These are phyloP conservation scores for Astragalus membranaceus DNA, from an alignment of 306 rosid genomes.

Conservation along the genomic window DNA sequence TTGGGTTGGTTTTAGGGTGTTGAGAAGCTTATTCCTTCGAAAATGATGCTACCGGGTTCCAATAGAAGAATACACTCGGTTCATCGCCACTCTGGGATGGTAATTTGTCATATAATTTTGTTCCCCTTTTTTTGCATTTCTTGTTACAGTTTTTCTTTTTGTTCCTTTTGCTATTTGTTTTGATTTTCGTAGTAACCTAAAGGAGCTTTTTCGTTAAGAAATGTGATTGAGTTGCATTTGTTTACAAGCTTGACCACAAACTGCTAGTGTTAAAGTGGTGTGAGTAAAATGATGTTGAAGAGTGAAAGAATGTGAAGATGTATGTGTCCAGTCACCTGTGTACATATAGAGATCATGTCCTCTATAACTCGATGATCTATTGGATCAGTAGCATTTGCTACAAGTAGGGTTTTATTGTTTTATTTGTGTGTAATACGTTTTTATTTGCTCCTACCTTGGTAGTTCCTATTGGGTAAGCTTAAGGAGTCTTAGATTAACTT, in stretches of 20 bases:
- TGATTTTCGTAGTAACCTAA: background rate
- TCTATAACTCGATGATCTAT: background rate
- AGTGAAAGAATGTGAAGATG: background rate
- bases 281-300: background rate
- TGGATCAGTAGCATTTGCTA: background rate
- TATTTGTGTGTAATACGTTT: background rate
- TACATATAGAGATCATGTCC: background rate
- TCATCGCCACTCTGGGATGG: slow-evolving; percentile 95
- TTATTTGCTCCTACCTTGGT: background rate
- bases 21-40: slow-evolving; percentile 89
- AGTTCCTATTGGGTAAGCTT: background rate
- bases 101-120: slow-evolving; percentile 17
- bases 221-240: background rate
- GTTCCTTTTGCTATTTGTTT: background rate
- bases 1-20: slow-evolving; percentile 54
- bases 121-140: background rate
- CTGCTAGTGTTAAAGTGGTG: slow-evolving; percentile 11
- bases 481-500: background rate
- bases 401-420: background rate
- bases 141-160: background rate
- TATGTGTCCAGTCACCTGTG: background rate
- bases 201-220: background rate
- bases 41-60: slow-evolving; percentile 98
- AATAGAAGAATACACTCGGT: slow-evolving; percentile 92
- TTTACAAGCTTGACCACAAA: background rate